Evolutionary conservation across 2,329 filamentous ascomycete genomes (phyloP), one percentile per base, ranked within the genome.

Genomic region (Rutstroemia sydowiana): DNA sequence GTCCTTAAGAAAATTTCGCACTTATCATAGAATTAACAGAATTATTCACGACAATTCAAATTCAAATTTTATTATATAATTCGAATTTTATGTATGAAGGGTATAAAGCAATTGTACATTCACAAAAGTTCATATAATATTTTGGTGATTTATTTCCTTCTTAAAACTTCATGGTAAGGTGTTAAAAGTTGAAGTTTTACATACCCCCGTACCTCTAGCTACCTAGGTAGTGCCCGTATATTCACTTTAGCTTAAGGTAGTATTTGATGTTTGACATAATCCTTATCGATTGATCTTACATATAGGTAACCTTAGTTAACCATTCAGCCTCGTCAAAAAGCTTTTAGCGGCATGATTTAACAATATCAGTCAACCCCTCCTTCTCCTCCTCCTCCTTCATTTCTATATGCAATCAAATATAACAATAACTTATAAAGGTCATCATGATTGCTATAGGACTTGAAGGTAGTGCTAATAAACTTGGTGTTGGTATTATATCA

Each of bases 381-480:
- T 30, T 31, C n/a, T n/a, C n/a, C n/a, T n/a, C n/a, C n/a, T n/a
- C n/a, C n/a, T n/a, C n/a, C n/a, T n/a, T n/a, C n/a, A n/a, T n/a
- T n/a, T 37, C 14, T 31, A 5, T 13, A 8, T 18, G 13, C 14
- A 16, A 36, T 30, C 18, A 14, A n/a, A n/a, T 32, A 32, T 13
- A 43, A 13, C 14, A 39, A 32, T 14, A 13, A 3, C 6, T 23
- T 3, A 26, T 23, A 45, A 18, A 31, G 8, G 34, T 34, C 16
- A 57, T 55, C 21, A 82, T 83, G 75, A 84, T 87, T 60, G 78
- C 83, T 28, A 77, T 88, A 63, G 85, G 85, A 20, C 77, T 88
- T 67, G 93, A 98, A 75, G 92, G 93, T 69, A 95, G 89, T 52
- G 93, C 93, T 71, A 98, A 98, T 77, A 98, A 98, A 72, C 82